Evolutionary conservation across 805 yeast species (phyloP).

Genomic region (Myxozyma kluyveri): DNA sequence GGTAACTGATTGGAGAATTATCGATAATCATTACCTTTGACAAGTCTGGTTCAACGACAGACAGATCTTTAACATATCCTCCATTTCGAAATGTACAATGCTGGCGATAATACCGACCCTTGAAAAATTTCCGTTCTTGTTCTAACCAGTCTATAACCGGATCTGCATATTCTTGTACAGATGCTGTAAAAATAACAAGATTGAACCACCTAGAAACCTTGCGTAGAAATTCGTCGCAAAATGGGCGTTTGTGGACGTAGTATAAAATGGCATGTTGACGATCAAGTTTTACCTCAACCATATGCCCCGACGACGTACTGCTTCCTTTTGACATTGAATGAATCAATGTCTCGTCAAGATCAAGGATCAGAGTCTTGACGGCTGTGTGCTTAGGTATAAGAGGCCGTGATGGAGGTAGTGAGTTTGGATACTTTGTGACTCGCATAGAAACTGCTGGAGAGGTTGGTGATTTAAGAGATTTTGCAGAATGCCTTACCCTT

Average conservation of each 20-base stretch:
- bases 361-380: slow-evolving; percentile 71
- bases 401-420: slow-evolving; percentile 25
- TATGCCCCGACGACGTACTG: slow-evolving; percentile 50
- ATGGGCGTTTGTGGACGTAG: slow-evolving; percentile 88
- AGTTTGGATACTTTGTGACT: slow-evolving; percentile 19
- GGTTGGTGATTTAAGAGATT: slow-evolving; percentile 20
- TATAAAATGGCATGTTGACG: slow-evolving; percentile 73
- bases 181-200: slow-evolving; percentile 88
- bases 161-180: slow-evolving; percentile 92
- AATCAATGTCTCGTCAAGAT: slow-evolving; percentile 89
- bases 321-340: slow-evolving; percentile 76
- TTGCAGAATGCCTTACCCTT: neutral
- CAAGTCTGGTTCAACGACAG: slow-evolving; percentile 53
- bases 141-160: slow-evolving; percentile 94
- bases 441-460: slow-evolving; percentile 17
- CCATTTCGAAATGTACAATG: slow-evolving; percentile 73
- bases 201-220: slow-evolving; percentile 85
- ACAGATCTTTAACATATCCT: slow-evolving; percentile 80
- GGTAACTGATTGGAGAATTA: slow-evolving; percentile 89
- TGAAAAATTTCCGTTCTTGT: slow-evolving; percentile 53
- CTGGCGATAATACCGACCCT: slow-evolving; percentile 67
- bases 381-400: slow-evolving; percentile 25
- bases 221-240: slow-evolving; percentile 77
- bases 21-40: slow-evolving; percentile 75
- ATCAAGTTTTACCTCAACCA: slow-evolving; percentile 75